Evolutionary conservation across 108 stramenopile species (phyloP).

Genomic region (Pseudonitzschia multiseries): DNA sequence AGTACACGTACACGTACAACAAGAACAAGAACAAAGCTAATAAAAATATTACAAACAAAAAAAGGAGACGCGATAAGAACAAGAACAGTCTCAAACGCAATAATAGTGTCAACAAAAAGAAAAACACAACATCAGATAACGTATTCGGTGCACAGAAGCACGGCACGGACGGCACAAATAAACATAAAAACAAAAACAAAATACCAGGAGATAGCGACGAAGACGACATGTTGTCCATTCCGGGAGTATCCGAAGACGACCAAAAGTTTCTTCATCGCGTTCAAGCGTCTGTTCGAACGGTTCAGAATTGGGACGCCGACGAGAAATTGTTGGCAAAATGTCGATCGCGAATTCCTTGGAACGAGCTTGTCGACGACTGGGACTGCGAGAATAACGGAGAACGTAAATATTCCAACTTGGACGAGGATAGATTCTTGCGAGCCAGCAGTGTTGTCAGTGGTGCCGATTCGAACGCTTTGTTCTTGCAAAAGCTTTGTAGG

Average conservation of each 20-base stretch:
- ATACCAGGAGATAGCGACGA: not conserved
- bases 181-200: not conserved
- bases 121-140: not conserved
- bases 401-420: constrained; percentile 24
- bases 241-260: constrained; percentile 17
- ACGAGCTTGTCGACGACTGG: constrained; percentile 39
- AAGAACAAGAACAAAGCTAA: constrained; percentile 3
- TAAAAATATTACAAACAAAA: constrained; percentile 10
- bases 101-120: constrained; percentile 1
- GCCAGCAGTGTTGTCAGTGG: not conserved
- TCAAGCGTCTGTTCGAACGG: constrained; percentile 43
- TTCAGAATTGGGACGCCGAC: constrained; percentile 66
- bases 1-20: too few relatives aligned
- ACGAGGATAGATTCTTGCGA: constrained; percentile 24
- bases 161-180: not conserved
- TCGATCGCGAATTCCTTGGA: constrained; percentile 58
- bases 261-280: constrained; percentile 25
- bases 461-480: constrained; percentile 45
- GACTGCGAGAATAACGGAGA: constrained; percentile 29
- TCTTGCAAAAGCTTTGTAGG: constrained; percentile 70
- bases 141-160: not conserved
- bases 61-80: not conserved
- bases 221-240: constrained; percentile 8
- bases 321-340: constrained; percentile 46
- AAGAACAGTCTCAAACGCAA: constrained; percentile 2